A percentile compares a stretch with the other conserved stretches of the same genome.
These are phyloP conservation scores for Omphalea diandra DNA, from an alignment of 441 rosid genomes.

Conservation along the genomic window DNA sequence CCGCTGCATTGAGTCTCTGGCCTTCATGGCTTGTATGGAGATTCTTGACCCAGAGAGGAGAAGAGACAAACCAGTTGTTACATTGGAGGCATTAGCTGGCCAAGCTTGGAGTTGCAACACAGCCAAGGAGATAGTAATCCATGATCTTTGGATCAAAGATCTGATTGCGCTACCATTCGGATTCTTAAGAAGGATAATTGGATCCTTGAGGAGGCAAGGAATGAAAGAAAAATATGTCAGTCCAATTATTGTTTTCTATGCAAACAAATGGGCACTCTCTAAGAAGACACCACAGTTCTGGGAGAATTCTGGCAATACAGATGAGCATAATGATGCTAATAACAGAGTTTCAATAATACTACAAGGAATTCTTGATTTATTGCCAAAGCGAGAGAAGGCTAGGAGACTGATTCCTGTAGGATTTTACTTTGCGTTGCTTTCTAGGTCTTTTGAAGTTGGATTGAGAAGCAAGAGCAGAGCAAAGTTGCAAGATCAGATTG, in stretches of 20 bases:
- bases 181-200: slow-evolving; percentile 68
- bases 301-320: slow-evolving; percentile 35
- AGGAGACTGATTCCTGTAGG: slow-evolving; percentile 61
- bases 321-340: slow-evolving; percentile 15
- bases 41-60: slow-evolving; percentile 79
- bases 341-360: slow-evolving; percentile 35
- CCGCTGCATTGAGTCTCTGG: slow-evolving; percentile 76
- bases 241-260: slow-evolving; percentile 59
- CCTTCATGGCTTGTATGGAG: slow-evolving; percentile 90
- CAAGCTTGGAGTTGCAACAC: slow-evolving; percentile 57
- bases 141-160: slow-evolving; percentile 75
- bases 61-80: slow-evolving; percentile 51
- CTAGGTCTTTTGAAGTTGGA: slow-evolving; percentile 46
- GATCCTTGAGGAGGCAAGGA: slow-evolving; percentile 75
- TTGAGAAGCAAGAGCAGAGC: slow-evolving; percentile 38
- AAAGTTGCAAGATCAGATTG: slow-evolving; percentile 59
- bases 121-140: slow-evolving; percentile 40
- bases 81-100: slow-evolving; percentile 45
- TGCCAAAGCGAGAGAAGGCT: slow-evolving; percentile 52
- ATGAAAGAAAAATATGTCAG: slow-evolving; percentile 76
- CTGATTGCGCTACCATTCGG: slow-evolving; percentile 62
- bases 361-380: slow-evolving; percentile 55
- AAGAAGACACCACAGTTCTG: slow-evolving; percentile 42
- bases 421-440: slow-evolving; percentile 63
- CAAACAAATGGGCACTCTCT: slow-evolving; percentile 56